phyloP scores from a whole-genome alignment of 1,284 basidiomycete genomes.

The Neonothopanus nambi region DNA sequence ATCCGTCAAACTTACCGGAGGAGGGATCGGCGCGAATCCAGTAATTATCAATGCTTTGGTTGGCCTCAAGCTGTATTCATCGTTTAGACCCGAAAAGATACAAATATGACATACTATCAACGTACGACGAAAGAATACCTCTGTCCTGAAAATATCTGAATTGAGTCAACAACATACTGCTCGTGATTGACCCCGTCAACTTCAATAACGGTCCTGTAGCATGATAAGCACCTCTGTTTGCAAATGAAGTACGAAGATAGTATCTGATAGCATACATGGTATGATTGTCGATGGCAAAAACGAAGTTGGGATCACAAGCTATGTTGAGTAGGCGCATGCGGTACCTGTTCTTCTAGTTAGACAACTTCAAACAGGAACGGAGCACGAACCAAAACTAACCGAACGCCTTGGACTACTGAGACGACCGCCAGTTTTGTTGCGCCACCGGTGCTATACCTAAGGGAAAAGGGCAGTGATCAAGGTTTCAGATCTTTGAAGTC shows the following conservation, averaged over 20 bases:
- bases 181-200: constrained; percentile 45
- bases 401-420: constrained; percentile 24
- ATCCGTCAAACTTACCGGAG: constrained; percentile 12
- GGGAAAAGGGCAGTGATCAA: too few relatives aligned
- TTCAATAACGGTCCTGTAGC: constrained; percentile 43
- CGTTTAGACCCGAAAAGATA: too few relatives aligned
- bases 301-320: constrained; percentile 35
- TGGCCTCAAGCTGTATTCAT: constrained; percentile 26
- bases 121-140: constrained; percentile 39
- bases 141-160: constrained; percentile 38
- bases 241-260: not conserved
- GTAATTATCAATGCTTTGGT: constrained; percentile 20
- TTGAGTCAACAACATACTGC: constrained; percentile 40
- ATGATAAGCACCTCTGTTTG: not conserved
- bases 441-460: too few relatives aligned
- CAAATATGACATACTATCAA: constrained; percentile 29
- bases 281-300: constrained; percentile 44
- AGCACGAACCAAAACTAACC: too few relatives aligned
- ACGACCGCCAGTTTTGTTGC: constrained; percentile 29
- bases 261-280: constrained; percentile 25
- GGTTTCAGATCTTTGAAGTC: too few relatives aligned
- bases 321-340: constrained; percentile 36
- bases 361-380: too few relatives aligned
- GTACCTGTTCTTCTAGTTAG: constrained; percentile 28
- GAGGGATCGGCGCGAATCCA: constrained; percentile 19